phyloP scores from a whole-genome alignment of 164 flowering plant genomes.

The Platanus orientalis region DNA sequence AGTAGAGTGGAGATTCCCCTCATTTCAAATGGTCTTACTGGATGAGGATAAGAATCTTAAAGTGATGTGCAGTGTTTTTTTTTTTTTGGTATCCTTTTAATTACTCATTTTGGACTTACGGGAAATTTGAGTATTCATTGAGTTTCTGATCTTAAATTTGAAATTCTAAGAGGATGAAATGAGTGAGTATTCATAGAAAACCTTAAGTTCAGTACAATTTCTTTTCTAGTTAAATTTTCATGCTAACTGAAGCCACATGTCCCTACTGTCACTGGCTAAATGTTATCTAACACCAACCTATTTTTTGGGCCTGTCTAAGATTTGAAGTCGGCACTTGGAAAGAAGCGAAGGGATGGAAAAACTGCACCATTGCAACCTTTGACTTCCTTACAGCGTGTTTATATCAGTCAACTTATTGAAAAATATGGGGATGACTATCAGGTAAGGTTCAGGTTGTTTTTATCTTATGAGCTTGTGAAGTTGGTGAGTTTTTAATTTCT shows the following conservation, averaged over 20 bases:
- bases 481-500: neutral
- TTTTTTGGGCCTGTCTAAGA: constrained; percentile 35
- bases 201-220: neutral
- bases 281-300: neutral
- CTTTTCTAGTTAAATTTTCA: neutral
- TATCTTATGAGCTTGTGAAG: neutral
- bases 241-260: neutral
- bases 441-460: constrained; percentile 29
- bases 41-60: too few species aligned
- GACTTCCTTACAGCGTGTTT: constrained; percentile 64
- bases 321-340: constrained; percentile 79
- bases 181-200: too few species aligned
- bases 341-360: constrained; percentile 83
- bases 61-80: too few species aligned
- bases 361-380: constrained; percentile 59
- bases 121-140: too few species aligned
- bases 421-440: constrained; percentile 80
- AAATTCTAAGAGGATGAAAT: too few species aligned
- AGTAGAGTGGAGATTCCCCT: too few species aligned
- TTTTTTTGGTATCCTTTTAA: too few species aligned
- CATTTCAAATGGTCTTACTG: too few species aligned
- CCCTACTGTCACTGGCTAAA: constrained; percentile 5
- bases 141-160: too few species aligned
- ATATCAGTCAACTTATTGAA: constrained; percentile 55
- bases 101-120: too few species aligned